Evolutionary conservation across 73 alveolate genomes (phyloP).

Genomic region (Tetrahymena borealis): DNA sequence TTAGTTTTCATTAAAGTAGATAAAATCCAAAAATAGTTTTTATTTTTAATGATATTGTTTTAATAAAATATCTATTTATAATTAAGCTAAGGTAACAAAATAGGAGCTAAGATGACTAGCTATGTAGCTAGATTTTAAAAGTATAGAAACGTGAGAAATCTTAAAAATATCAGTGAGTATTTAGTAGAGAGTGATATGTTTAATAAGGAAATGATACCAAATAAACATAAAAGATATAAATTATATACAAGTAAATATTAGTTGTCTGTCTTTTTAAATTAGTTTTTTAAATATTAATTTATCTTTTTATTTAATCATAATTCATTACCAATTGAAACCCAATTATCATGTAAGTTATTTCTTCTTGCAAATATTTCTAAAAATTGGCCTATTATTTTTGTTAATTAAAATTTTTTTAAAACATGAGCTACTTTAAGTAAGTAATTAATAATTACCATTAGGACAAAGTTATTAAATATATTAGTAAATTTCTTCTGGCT

Average conservation of each 20-base stretch:
- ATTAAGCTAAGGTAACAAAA: too few relatives aligned
- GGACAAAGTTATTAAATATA: slow-evolving; percentile 75
- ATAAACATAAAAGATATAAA: neutral
- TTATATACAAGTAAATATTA: neutral
- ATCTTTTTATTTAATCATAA: slow-evolving; percentile 5
- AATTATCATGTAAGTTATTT: slow-evolving; percentile 71
- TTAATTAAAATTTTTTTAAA: too few relatives aligned
- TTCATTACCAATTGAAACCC: slow-evolving; percentile 89
- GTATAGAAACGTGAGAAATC: neutral
- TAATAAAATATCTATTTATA: too few relatives aligned
- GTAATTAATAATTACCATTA: slow-evolving; percentile 53
- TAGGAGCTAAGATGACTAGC: too few relatives aligned
- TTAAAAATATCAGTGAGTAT: neutral
- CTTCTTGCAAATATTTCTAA: slow-evolving; percentile 85
- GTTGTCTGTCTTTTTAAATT: too few relatives aligned
- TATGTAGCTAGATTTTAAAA: too few relatives aligned
- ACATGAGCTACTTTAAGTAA: too few relatives aligned
- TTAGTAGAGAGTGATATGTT: neutral
- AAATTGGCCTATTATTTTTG: slow-evolving; percentile 40
- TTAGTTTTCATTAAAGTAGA: too few relatives aligned
- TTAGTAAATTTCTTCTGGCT: slow-evolving; percentile 82
- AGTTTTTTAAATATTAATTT: neutral
- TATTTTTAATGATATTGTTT: too few relatives aligned
- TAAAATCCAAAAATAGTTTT: too few relatives aligned
- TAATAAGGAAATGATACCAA: neutral